Percentiles rank a stretch among this genome's conserved stretches.
Evolutionary conservation across 768 basidiomycete species (phyloP).

Genomic region (Rhodosporidiobolus odoratus): DNA sequence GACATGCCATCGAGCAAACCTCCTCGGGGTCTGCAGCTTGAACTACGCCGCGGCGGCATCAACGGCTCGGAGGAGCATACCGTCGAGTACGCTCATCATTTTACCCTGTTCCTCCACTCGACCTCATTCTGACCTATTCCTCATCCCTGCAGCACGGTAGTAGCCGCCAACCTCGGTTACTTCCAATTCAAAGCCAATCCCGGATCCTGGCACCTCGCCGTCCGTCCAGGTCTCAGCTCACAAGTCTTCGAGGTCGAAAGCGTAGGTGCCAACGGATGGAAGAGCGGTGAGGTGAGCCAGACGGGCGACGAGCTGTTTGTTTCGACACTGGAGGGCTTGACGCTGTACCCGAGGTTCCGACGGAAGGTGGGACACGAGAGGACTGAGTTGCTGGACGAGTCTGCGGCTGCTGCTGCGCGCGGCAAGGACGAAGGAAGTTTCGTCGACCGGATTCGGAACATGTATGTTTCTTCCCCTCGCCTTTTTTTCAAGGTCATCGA

Average conservation of each 20-base stretch:
- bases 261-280: slow-evolving; percentile 83
- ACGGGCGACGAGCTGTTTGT: slow-evolving; percentile 66
- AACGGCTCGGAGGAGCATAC: slow-evolving; percentile 11
- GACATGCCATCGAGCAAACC: slow-evolving; percentile 61
- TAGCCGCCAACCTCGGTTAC: slow-evolving; percentile 93
- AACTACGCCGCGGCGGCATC: slow-evolving; percentile 57
- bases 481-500: slow-evolving; percentile 2
- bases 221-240: slow-evolving; percentile 71
- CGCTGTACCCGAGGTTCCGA: slow-evolving; percentile 72
- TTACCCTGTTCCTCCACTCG: no score
- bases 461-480: slow-evolving; percentile 46
- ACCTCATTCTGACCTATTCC: not conserved
- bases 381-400: slow-evolving; percentile 67
- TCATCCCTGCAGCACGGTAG: slow-evolving; percentile 58
- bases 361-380: slow-evolving; percentile 70
- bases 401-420: not conserved
- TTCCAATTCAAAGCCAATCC: slow-evolving; percentile 91
- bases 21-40: slow-evolving; percentile 85
- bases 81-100: slow-evolving; percentile 3
- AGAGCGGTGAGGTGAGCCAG: slow-evolving; percentile 64
- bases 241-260: slow-evolving; percentile 78
- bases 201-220: slow-evolving; percentile 75
- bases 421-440: not conserved
- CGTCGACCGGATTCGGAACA: slow-evolving; percentile 50
- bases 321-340: slow-evolving; percentile 83